A percentile compares a stretch with the other conserved stretches of the same genome.
These are phyloP conservation scores for Nemania serpens DNA, from an alignment of 2,329 filamentous ascomycete species.

Conservation along the genomic window DNA sequence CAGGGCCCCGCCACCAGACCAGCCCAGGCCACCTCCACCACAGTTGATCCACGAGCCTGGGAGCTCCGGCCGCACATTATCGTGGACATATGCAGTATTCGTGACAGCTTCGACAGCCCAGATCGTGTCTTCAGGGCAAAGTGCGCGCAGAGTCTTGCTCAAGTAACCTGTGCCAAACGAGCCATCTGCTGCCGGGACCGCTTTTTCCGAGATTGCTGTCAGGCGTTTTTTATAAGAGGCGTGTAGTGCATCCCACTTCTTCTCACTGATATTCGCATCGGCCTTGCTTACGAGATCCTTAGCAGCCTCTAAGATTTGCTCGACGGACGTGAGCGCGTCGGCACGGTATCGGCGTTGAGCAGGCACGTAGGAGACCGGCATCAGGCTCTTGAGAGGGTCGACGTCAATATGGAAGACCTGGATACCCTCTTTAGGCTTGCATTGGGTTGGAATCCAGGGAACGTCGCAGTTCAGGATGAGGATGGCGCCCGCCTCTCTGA, in stretches of 20 bases:
- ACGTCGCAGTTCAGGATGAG: slow-evolving; percentile 88
- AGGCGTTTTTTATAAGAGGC: slow-evolving; percentile 63
- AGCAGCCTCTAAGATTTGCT: slow-evolving; percentile 66
- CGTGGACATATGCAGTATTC: slow-evolving; percentile 66
- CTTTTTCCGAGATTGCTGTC: slow-evolving; percentile 60
- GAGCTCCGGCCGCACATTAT: slow-evolving; percentile 67
- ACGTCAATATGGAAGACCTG: slow-evolving; percentile 68
- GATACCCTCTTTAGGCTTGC: slow-evolving; percentile 57
- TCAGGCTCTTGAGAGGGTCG: slow-evolving; percentile 71
- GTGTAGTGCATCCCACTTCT: slow-evolving; percentile 60
- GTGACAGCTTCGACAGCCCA: slow-evolving; percentile 78
- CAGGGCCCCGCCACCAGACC: slow-evolving; percentile 56
- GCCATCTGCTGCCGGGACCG: slow-evolving; percentile 64
- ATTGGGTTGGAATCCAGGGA: slow-evolving; percentile 86
- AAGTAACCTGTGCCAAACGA: slow-evolving; percentile 60
- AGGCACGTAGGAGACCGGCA: slow-evolving; percentile 73
- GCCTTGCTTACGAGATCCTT: slow-evolving; percentile 49
- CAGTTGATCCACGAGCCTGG: slow-evolving; percentile 59
- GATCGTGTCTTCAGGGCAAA: slow-evolving; percentile 60
- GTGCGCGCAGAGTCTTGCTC: slow-evolving; percentile 42
- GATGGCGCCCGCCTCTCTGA: slow-evolving; percentile 81
- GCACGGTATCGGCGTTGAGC: slow-evolving; percentile 69
- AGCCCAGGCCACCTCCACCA: slow-evolving; percentile 57
- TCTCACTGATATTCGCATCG: slow-evolving; percentile 41
- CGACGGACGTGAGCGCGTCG: slow-evolving; percentile 66